Evolutionary conservation across 768 basidiomycete genomes (phyloP).

Genomic region (Amanita brunnescens): DNA sequence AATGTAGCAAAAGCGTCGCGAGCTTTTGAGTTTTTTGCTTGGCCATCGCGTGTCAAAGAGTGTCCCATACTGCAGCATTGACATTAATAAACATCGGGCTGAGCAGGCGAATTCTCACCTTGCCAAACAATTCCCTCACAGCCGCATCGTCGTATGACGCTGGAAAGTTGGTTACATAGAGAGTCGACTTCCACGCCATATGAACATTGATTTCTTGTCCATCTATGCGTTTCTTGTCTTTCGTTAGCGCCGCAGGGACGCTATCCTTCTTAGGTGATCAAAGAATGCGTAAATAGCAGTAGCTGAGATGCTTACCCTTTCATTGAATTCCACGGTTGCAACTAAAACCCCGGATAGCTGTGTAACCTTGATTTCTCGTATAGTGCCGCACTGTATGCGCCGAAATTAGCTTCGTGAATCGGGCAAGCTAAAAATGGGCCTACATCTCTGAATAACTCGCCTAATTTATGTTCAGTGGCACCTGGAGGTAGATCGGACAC

Average conservation of each 20-base stretch:
- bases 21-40: conserved; percentile 90
- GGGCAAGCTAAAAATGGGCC: neutral
- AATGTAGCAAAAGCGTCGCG: conserved; percentile 89
- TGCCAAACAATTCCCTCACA: conserved; percentile 68
- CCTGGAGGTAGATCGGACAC: conserved; percentile 59
- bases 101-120: conserved; percentile 36
- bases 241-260: conserved; percentile 81
- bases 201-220: conserved; percentile 77
- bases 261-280: conserved; percentile 43
- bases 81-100: neutral
- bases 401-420: neutral
- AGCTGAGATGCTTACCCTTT: conserved; percentile 34
- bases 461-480: conserved; percentile 59
- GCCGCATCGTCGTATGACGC: conserved; percentile 70
- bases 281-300: neutral
- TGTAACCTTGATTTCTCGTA: conserved; percentile 81
- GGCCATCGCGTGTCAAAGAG: conserved; percentile 98
- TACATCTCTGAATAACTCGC: conserved; percentile 78
- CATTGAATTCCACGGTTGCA: conserved; percentile 84
- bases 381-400: conserved; percentile 62
- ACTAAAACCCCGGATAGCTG: conserved; percentile 48
- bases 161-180: conserved; percentile 96
- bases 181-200: conserved; percentile 86
- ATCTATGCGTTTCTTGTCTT: conserved; percentile 84
- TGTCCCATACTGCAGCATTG: conserved; percentile 62